These are phyloP conservation scores for Echites panduratus DNA, from an alignment of 257 asterid genomes.

Conservation along the genomic window DNA sequence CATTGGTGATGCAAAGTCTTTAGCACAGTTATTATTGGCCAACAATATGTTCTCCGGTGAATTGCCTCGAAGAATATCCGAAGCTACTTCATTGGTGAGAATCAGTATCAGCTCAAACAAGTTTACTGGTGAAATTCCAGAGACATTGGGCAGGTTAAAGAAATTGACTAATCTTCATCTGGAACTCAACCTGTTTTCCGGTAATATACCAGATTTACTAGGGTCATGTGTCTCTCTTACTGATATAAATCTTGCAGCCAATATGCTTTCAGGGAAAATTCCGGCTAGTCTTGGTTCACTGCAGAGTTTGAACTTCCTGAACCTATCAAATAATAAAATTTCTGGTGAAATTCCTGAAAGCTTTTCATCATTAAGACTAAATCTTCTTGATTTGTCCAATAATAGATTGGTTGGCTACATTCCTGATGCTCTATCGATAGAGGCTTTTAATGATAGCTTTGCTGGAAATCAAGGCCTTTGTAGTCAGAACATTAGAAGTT, in stretches of 20 bases:
- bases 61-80: conserved; percentile 30
- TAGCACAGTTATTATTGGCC: conserved; percentile 32
- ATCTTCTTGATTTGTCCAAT: conserved; percentile 40
- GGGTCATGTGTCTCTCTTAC: conserved; percentile 33
- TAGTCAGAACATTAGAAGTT: conserved; percentile 16
- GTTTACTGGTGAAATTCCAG: conserved; percentile 32
- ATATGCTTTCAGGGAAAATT: conserved; percentile 30
- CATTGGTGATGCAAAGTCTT: conserved; percentile 33
- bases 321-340: conserved; percentile 32
- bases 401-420: conserved; percentile 27
- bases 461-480: conserved; percentile 38
- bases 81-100: conserved; percentile 29
- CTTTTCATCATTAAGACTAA: conserved; percentile 27
- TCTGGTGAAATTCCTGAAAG: conserved; percentile 34
- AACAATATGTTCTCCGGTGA: conserved; percentile 34
- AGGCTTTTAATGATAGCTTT: conserved; percentile 29
- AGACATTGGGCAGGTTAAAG: conserved; percentile 24
- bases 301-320: conserved; percentile 32
- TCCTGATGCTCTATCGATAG: conserved; percentile 31
- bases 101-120: conserved; percentile 29
- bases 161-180: conserved; percentile 26
- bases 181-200: conserved; percentile 31
- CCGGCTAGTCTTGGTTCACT: conserved; percentile 34
- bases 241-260: conserved; percentile 31
- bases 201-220: conserved; percentile 33